These are phyloP conservation scores for Puccinia triticina DNA, from an alignment of 1,284 basidiomycete genomes.

Conservation along the genomic window DNA sequence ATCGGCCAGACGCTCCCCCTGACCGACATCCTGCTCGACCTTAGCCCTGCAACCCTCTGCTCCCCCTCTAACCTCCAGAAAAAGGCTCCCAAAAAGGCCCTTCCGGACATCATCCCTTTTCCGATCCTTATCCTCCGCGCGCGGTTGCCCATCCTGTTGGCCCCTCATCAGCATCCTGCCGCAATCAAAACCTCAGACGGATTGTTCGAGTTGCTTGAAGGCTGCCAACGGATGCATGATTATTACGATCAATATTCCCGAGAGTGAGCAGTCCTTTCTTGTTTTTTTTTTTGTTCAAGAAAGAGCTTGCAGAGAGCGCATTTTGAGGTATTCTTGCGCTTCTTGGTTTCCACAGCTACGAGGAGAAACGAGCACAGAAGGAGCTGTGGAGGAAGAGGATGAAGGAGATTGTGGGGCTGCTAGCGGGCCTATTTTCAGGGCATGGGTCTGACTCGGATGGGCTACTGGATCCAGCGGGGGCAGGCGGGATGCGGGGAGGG, in stretches of 20 bases:
- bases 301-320: background rate
- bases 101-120: constrained; percentile 32
- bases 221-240: constrained; percentile 8
- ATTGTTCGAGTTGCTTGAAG: constrained; percentile 27
- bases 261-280: background rate
- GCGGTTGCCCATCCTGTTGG: constrained; percentile 11
- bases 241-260: background rate
- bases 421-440: constrained; percentile 1
- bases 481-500: background rate
- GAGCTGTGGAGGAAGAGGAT: constrained; percentile 13
- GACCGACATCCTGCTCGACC: constrained; percentile 11
- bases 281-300: background rate
- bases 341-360: background rate
- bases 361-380: background rate
- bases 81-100: background rate
- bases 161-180: background rate
- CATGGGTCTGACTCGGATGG: constrained; percentile 9
- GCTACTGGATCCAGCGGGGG: background rate
- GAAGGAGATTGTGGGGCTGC: background rate
- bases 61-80: background rate
- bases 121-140: constrained; percentile 21
- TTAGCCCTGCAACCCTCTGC: background rate
- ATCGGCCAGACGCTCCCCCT: constrained; percentile 15
- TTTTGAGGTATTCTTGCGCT: background rate
- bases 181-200: constrained; percentile 22